phyloP scores from a whole-genome alignment of 805 yeast genomes.

The Saccharomycopsis guyanensis region DNA sequence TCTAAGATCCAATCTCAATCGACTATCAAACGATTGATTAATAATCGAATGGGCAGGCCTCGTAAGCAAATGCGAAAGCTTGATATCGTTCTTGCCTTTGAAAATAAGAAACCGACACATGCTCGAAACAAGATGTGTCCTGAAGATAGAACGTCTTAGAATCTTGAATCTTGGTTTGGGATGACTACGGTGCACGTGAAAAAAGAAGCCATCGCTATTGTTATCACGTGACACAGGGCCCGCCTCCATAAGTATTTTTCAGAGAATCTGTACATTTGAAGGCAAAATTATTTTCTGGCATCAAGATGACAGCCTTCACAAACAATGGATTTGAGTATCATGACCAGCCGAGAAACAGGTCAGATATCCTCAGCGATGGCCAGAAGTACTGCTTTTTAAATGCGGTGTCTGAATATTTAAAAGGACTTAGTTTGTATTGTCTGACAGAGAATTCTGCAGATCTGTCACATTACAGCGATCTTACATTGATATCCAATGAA shows the following conservation, averaged over 20 bases:
- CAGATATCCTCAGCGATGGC: not conserved
- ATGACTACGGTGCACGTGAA: not conserved
- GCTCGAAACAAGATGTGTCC: too few relatives aligned
- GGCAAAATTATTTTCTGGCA: not conserved
- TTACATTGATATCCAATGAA: not conserved
- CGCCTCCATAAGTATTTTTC: not conserved
- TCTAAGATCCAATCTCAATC: constrained; percentile 77
- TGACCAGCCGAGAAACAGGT: not conserved
- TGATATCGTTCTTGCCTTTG: constrained; percentile 81
- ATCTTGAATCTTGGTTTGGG: not conserved
- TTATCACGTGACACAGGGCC: not conserved
- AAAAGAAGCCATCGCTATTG: not conserved
- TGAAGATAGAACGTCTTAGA: not conserved
- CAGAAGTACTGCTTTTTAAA: not conserved
- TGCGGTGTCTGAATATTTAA: constrained; percentile 1
- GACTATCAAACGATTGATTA: constrained; percentile 88
- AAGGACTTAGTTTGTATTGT: constrained; percentile 2
- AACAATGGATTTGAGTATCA: constrained; percentile 3
- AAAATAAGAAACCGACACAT: constrained; percentile 94
- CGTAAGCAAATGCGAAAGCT: constrained; percentile 78
- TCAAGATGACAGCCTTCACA: too few relatives aligned
- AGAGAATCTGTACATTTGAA: too few relatives aligned
- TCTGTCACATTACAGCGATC: not conserved
- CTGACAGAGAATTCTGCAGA: not conserved
- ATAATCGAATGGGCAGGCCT: constrained; percentile 96